Conservation (phyloP, 305 asterid species). For the Fraxinus platypoda region DNA sequence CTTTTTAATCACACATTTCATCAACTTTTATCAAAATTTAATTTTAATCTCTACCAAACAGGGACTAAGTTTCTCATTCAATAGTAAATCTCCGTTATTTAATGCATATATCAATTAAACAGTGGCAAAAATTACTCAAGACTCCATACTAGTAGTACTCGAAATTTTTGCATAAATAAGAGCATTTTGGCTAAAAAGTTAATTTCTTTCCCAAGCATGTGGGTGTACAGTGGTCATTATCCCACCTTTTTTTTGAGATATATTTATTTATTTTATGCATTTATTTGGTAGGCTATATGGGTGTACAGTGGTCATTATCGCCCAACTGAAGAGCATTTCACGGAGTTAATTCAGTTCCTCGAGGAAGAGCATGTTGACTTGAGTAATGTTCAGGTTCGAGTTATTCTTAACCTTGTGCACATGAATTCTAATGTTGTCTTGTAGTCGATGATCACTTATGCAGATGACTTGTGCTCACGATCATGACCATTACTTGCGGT, state of each 20-base stretch:
- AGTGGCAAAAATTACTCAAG: not conserved
- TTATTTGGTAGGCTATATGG: conserved; percentile 43
- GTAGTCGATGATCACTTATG: not conserved
- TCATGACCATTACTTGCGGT: not conserved
- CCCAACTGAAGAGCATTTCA: conserved; percentile 44
- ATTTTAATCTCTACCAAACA: too few species aligned
- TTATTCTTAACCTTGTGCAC: not conserved
- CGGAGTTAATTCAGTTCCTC: conserved; percentile 39
- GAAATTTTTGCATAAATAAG: not conserved
- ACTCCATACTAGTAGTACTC: not conserved
- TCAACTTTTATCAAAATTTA: too few species aligned
- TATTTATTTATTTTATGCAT: not conserved
- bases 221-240: too few species aligned
- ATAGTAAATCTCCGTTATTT: not conserved
- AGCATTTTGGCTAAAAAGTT: not conserved
- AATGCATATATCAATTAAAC: not conserved
- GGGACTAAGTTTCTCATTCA: not conserved
- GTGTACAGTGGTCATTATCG: conserved; percentile 51
- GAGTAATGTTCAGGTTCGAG: conserved; percentile 38
- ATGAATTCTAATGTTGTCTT: not conserved
- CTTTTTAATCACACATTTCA: too few species aligned
- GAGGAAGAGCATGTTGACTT: conserved; percentile 39
- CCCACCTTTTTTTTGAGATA: not conserved
- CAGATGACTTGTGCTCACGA: not conserved
- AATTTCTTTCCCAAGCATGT: not conserved